Base-by-base conservation (phyloP, 805 yeast genomes). In the Wickerhamiella cacticola region DNA sequence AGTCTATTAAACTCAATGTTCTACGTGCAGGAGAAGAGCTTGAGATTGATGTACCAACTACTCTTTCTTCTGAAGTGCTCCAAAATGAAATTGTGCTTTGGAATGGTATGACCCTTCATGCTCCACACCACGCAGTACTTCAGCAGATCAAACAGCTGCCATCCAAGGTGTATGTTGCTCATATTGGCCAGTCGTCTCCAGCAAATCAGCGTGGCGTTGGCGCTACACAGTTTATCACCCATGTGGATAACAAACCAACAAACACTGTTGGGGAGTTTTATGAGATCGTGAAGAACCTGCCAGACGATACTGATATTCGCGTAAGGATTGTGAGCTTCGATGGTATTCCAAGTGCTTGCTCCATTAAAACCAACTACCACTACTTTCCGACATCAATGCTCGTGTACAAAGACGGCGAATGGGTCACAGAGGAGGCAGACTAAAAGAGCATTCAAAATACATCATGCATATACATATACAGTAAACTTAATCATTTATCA, bases 61-160 rank as follows among this genome's bases (percentile, higher is more conserved):
- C 76, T 2, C 73, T 75, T 18, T 72, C 87, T 3, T 67, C 70
- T 24, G 70, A 72, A 34, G 65, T 77, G 41, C 68, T 72, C 48
- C 85, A 94, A 1, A 73, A 75, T 33, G 79, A 80, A 48, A 67
- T 85, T 34, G 79, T 83, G 7, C 70, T 74, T 43, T 88, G 95
- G 92, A 76, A 87, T 46, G 96, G 96, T 19, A 80, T 87, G 34
- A 66, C 81, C 5, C 63, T 88, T 28, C 96, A 88, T 60, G 73
- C 77, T 33, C 95, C 96, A n/a, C 96, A 86, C 63, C 94, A 82
- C 59, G 89, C 92, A 7, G 95, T 87, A 15, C 76, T 88, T 53
- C 95, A 87, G 66, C 78, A 82, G 33, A 79, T 83, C 74, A 75
- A 76, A 46, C 70, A 74, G 48, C 68, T 85, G 46, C 95, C 94